Percentiles rank a stretch among this genome's conserved stretches.
Evolutionary conservation across 179 eudicot species (phyloP).

Genomic region (Actinidia chinensis): DNA sequence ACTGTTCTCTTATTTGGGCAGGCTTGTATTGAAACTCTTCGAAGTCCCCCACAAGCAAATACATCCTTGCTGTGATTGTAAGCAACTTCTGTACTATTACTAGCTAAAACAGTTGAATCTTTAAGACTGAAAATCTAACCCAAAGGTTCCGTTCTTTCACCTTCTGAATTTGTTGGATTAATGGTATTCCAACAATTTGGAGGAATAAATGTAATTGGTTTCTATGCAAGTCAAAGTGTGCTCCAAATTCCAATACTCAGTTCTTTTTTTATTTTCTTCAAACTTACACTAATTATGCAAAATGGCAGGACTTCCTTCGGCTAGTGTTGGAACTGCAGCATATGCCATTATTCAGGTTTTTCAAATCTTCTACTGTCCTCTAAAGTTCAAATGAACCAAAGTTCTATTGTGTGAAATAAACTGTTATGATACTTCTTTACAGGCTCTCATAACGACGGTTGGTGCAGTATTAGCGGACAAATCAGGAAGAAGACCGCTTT

Average conservation of each 20-base stretch:
- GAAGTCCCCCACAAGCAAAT: conserved; percentile 57
- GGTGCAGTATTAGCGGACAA: conserved; percentile 73
- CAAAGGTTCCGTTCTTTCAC: no score
- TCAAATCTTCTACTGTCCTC: no score
- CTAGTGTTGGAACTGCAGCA: conserved; percentile 54
- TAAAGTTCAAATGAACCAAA: neutral
- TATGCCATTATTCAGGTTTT: conserved; percentile 62
- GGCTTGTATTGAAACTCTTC: conserved; percentile 44
- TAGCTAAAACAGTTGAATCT: neutral
- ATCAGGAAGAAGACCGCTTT: conserved; percentile 75
- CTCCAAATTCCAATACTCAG: no score
- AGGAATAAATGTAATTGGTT: conserved; percentile 77
- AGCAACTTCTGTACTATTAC: conserved; percentile 23
- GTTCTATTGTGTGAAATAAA: neutral
- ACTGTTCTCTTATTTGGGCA: conserved; percentile 16
- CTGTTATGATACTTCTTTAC: neutral
- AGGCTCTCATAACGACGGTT: conserved; percentile 58
- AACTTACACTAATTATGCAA: neutral
- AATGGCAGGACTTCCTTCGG: conserved; percentile 57
- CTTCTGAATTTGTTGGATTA: conserved; percentile 42
- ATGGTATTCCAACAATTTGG: conserved; percentile 86
- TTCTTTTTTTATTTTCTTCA: no score
- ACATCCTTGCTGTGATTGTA: conserved; percentile 62
- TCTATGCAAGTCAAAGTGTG: conserved; percentile 49
- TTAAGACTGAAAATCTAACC: no score